Evolutionary conservation across 2,329 filamentous ascomycete genomes (phyloP).

Genomic region (Chaetomium sp.): DNA sequence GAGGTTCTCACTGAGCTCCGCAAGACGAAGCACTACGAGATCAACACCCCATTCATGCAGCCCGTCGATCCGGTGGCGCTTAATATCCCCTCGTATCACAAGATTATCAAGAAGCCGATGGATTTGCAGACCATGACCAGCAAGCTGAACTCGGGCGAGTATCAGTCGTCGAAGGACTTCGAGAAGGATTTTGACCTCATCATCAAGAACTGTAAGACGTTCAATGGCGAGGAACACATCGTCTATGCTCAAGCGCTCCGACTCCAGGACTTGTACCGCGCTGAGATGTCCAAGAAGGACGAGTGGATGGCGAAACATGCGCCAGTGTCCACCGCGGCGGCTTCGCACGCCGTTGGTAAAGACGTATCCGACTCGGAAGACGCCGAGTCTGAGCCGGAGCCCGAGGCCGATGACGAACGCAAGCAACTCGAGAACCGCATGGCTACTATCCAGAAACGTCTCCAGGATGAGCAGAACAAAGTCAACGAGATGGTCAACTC

Average conservation of each 20-base stretch:
- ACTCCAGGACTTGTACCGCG: slow-evolving; percentile 68
- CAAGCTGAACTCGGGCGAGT: slow-evolving; percentile 73
- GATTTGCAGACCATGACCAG: slow-evolving; percentile 75
- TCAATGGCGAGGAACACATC: slow-evolving; percentile 70
- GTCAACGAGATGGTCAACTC: slow-evolving; percentile 47
- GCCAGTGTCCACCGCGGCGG: slow-evolving; percentile 31
- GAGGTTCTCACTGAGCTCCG: slow-evolving; percentile 71
- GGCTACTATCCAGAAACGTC: slow-evolving; percentile 45
- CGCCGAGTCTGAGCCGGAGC: slow-evolving; percentile 52
- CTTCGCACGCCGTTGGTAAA: slow-evolving; percentile 56
- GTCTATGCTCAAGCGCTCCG: slow-evolving; percentile 66
- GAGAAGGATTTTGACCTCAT: slow-evolving; percentile 77
- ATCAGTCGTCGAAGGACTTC: slow-evolving; percentile 77
- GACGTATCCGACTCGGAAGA: slow-evolving; percentile 27
- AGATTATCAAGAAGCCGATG: slow-evolving; percentile 95
- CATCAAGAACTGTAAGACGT: slow-evolving; percentile 83
- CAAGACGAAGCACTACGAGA: slow-evolving; percentile 60
- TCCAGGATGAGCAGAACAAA: slow-evolving; percentile 52
- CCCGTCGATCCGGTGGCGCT: slow-evolving; percentile 91
- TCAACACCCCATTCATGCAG: slow-evolving; percentile 68
- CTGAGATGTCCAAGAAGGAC: slow-evolving; percentile 70
- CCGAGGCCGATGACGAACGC: slow-evolving; percentile 46
- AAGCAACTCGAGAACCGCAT: slow-evolving; percentile 35
- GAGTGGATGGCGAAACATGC: slow-evolving; percentile 74
- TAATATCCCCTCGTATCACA: slow-evolving; percentile 89